phyloP scores from a whole-genome alignment of 495 filamentous ascomycete genomes.

The Daldinia childiae region DNA sequence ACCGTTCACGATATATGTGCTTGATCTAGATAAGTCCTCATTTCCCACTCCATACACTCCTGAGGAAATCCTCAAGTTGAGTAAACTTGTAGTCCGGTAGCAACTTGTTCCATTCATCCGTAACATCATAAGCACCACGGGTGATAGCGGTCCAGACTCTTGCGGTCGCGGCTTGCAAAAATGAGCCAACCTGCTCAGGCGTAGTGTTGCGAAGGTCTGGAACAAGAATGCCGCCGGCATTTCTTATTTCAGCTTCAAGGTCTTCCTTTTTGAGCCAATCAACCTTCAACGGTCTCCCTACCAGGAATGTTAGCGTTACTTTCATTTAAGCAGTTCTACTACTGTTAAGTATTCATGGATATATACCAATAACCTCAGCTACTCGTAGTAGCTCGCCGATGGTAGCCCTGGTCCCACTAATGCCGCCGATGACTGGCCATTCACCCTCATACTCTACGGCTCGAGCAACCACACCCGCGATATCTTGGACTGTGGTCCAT shows the following conservation, averaged over 20 bases:
- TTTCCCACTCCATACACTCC: constrained; percentile 55
- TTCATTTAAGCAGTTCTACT: constrained; percentile 16
- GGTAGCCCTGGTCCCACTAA: constrained; percentile 54
- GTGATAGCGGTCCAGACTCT: constrained; percentile 52
- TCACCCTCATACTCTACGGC: constrained; percentile 63
- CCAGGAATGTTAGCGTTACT: background rate
- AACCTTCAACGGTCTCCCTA: constrained; percentile 51
- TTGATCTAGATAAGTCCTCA: background rate
- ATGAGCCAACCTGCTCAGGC: constrained; percentile 45
- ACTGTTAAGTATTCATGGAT: background rate
- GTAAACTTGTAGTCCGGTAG: constrained; percentile 63
- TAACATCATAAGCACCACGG: constrained; percentile 50
- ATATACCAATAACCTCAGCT: constrained; percentile 59
- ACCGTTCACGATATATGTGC: too few species aligned
- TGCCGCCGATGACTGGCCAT: constrained; percentile 65
- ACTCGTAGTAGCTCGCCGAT: constrained; percentile 53
- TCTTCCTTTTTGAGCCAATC: constrained; percentile 55
- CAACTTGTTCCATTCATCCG: constrained; percentile 62
- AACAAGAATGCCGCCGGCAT: constrained; percentile 50
- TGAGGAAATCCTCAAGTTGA: constrained; percentile 56
- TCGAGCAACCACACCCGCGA: constrained; percentile 56
- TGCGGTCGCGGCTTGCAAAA: constrained; percentile 41
- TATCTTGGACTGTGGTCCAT: constrained; percentile 58
- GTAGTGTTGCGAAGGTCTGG: constrained; percentile 55
- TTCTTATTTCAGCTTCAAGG: constrained; percentile 50